Base-by-base conservation (phyloP, 140 eudicot genomes). In the Stevia rebaudiana region DNA sequence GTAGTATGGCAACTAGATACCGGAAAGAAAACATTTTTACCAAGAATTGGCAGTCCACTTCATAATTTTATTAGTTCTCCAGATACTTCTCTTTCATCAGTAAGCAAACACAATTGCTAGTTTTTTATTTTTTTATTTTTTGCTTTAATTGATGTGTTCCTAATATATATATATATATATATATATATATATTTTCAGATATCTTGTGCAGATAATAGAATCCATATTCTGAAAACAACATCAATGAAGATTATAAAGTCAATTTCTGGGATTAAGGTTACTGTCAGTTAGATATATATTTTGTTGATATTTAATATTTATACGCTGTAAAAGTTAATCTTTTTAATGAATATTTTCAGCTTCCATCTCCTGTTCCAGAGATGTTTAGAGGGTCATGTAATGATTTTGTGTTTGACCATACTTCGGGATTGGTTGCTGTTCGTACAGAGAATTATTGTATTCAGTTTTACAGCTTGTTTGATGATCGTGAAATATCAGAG, bases 1-100 rank as follows among this genome's bases (percentile, higher is more conserved):
- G 94, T 92, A 24, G 79, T 85, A 15, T 92, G 98, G 98, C 98
- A 92, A 78, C 80, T 88, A 21, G 98, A 92, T 65, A 82, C 96
- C 1, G 95, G 96, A 73, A 92, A 92, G 76, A 81, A 78, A 78
- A 88, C 73, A 37, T 88, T 92, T 51, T 74, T 85, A 76, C 96
- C 98, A 0, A 80, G 95, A 70, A 82, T 87, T 21, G 97, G 96
- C 74, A 81, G 95, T 24, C 88, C 95, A 5, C 78, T 92, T 41
- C 72, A 81, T 19, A 70, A 78, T 78, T 92, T 76, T 78, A 59
- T 63, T 21, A 72, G 16, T 71, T 92, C 96, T 60, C 76, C 79
- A 1, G 98, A 87, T 68, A 84, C 90, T 75, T 68, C 89, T 17
- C 77, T 90, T 49, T 78, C 97, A 46, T 73, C 90, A 72, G 95